Conservation (phyloP, 306 rosid genomes). For the Cicer cuneatum region DNA sequence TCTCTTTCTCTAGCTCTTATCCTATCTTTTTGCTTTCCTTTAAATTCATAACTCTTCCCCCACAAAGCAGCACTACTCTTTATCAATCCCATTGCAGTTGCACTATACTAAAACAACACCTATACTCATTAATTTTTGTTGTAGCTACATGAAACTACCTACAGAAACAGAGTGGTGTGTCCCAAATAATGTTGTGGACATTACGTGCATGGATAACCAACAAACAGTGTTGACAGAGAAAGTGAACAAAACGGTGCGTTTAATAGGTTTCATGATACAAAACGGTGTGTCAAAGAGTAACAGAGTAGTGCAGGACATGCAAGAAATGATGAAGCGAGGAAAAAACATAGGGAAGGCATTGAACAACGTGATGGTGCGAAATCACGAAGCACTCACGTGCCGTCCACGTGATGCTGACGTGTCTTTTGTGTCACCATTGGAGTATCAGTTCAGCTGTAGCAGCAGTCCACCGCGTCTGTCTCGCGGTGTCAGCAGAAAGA, state of each 20-base stretch:
- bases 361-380: constrained; percentile 45
- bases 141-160: constrained; percentile 31
- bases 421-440: constrained; percentile 48
- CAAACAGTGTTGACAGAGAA: constrained; percentile 47
- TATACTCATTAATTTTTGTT: too few relatives aligned
- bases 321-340: constrained; percentile 47
- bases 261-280: constrained; percentile 43
- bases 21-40: constrained; percentile 38
- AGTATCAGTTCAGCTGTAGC: constrained; percentile 59
- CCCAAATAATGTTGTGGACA: constrained; percentile 40
- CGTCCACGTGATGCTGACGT: constrained; percentile 52
- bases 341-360: constrained; percentile 52
- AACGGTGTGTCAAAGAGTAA: constrained; percentile 50
- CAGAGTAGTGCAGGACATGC: constrained; percentile 41
- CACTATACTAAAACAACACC: neutral
- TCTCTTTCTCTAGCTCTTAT: constrained; percentile 46
- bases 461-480: constrained; percentile 52
- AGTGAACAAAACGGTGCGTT: constrained; percentile 54
- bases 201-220: constrained; percentile 51
- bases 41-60: constrained; percentile 29
- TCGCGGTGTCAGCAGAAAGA: constrained; percentile 23
- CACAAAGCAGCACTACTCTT: constrained; percentile 42
- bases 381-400: constrained; percentile 53
- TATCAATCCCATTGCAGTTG: neutral
- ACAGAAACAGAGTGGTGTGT: constrained; percentile 23